Evolutionary conservation across 148 eudicot species (phyloP).

Genomic region (Mesembryanthemum crystallinum): DNA sequence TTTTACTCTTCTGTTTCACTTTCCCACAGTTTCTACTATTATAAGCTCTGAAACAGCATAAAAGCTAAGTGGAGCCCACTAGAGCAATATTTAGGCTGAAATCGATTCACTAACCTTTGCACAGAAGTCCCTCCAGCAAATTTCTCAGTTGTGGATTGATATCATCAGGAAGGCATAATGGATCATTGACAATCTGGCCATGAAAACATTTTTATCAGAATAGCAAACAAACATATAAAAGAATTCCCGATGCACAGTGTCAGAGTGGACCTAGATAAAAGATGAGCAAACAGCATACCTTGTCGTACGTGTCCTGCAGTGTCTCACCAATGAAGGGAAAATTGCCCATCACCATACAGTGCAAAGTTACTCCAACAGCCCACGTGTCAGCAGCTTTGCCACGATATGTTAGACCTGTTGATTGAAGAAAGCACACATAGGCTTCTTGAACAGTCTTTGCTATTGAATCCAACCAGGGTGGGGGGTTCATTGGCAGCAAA

Average conservation of each 20-base stretch:
- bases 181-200: slow-evolving; percentile 69
- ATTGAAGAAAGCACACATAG: slow-evolving; percentile 8
- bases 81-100: neutral
- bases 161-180: slow-evolving; percentile 54
- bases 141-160: slow-evolving; percentile 57
- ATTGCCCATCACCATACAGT: slow-evolving; percentile 70
- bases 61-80: neutral
- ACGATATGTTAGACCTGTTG: slow-evolving; percentile 67
- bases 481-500: slow-evolving; percentile 8
- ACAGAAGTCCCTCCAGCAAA: slow-evolving; percentile 83
- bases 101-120: slow-evolving; percentile 69
- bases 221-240: neutral
- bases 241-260: neutral
- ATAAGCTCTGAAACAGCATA: no score
- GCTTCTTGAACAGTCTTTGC: neutral
- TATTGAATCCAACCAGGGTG: neutral
- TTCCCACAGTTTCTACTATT: no score
- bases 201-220: slow-evolving; percentile 26
- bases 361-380: slow-evolving; percentile 94
- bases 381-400: slow-evolving; percentile 96
- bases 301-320: slow-evolving; percentile 92
- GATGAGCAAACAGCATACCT: slow-evolving; percentile 42
- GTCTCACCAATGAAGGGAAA: slow-evolving; percentile 98
- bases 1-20: no score
- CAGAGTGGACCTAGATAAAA: neutral